Conservation (phyloP, 352 stramenopile genomes). For the Phytophthora cactorum region DNA sequence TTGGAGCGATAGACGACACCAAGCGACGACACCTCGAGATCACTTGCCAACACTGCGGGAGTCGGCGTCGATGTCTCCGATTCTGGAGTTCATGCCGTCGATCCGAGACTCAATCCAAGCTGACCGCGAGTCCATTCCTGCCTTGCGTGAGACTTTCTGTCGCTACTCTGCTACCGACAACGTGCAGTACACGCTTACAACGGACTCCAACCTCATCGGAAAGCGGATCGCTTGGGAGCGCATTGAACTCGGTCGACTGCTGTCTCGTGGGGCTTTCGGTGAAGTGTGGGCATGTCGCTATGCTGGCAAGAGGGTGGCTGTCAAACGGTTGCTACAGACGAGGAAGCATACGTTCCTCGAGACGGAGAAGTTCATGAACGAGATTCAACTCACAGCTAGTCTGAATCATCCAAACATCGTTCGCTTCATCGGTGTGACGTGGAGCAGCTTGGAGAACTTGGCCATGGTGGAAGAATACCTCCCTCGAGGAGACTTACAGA, state of each 20-base stretch:
- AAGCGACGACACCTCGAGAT: not conserved
- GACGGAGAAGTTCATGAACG: slow-evolving; percentile 53
- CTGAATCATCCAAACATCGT: slow-evolving; percentile 56
- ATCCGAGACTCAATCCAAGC: slow-evolving; percentile 35
- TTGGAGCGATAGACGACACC: slow-evolving; percentile 6
- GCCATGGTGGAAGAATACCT: slow-evolving; percentile 66
- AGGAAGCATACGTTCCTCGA: slow-evolving; percentile 45
- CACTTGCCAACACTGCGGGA: slow-evolving; percentile 30
- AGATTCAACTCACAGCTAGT: slow-evolving; percentile 56
- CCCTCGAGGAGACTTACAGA: slow-evolving; percentile 50
- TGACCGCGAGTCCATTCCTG: slow-evolving; percentile 29
- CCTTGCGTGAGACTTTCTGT: slow-evolving; percentile 33
- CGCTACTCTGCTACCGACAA: slow-evolving; percentile 34
- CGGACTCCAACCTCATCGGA: slow-evolving; percentile 38
- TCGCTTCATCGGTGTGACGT: slow-evolving; percentile 54
- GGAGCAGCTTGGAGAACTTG: slow-evolving; percentile 54
- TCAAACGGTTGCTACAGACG: slow-evolving; percentile 58
- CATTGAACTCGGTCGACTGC: slow-evolving; percentile 42
- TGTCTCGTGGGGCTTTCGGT: slow-evolving; percentile 56
- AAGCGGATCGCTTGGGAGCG: slow-evolving; percentile 51
- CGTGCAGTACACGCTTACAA: slow-evolving; percentile 41
- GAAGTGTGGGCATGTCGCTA: slow-evolving; percentile 62
- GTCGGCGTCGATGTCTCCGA: slow-evolving; percentile 20
- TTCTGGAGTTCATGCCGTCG: slow-evolving; percentile 19
- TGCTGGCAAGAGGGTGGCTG: slow-evolving; percentile 43